phyloP scores from a whole-genome alignment of 495 filamentous ascomycete genomes.

The Xylaria flabelliformis region DNA sequence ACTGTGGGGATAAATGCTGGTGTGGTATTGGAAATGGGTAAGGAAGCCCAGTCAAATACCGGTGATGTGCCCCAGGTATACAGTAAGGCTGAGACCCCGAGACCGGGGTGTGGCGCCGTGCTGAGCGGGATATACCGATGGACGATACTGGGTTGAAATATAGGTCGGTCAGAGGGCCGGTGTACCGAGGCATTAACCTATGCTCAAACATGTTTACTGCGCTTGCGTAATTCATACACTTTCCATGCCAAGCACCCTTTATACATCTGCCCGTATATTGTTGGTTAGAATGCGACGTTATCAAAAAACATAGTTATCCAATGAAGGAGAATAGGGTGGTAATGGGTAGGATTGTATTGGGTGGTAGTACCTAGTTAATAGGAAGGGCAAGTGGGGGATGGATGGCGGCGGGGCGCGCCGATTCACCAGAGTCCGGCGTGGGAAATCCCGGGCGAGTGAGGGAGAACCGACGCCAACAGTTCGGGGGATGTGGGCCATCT shows the following conservation, averaged over 20 bases:
- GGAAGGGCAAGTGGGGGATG: not conserved
- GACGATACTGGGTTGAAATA: not conserved
- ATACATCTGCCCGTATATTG: not conserved
- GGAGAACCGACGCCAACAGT: not conserved
- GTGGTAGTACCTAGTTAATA: not conserved
- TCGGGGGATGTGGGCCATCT: slow-evolving; percentile 11
- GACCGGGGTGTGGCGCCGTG: not conserved
- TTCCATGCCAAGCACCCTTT: not conserved
- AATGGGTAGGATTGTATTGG: not conserved
- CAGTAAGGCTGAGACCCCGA: not conserved
- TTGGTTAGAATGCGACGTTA: not conserved
- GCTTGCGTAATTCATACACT: not conserved
- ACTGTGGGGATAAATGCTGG: not conserved
- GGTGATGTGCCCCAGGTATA: not conserved
- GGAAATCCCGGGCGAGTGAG: slow-evolving; percentile 1
- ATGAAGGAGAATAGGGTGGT: not conserved
- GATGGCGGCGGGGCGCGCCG: slow-evolving; percentile 19
- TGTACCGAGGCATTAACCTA: not conserved
- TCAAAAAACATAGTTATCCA: not conserved
- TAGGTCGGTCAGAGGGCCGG: not conserved
- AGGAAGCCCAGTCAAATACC: not conserved
- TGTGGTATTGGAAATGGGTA: not conserved
- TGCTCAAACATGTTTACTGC: not conserved
- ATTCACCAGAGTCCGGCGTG: not conserved
- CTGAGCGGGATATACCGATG: not conserved